phyloP scores from a whole-genome alignment of 192 early-diverging fungal genomes.

The Rhizoclosmatium globosum region DNA sequence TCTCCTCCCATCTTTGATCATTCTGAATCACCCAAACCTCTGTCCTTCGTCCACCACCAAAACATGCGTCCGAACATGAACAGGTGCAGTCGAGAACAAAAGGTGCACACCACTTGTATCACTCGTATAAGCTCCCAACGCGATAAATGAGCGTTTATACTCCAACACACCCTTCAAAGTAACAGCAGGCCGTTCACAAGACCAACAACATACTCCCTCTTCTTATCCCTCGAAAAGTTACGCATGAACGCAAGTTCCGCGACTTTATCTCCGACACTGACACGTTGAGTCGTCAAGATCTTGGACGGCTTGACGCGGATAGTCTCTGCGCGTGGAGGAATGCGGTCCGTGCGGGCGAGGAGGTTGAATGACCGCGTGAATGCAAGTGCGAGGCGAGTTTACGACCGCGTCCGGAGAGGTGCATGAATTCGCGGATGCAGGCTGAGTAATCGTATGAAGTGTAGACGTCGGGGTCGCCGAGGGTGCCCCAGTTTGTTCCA shows the following conservation, averaged over 20 bases:
- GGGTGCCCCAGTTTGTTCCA: slow-evolving; percentile 81
- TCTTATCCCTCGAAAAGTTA: slow-evolving; percentile 65
- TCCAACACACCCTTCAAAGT: slow-evolving; percentile 53
- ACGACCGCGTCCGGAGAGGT: slow-evolving; percentile 68
- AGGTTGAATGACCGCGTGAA: slow-evolving; percentile 70
- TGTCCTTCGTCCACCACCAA: slow-evolving; percentile 14
- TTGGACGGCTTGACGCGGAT: background rate
- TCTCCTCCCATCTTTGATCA: slow-evolving; percentile 57
- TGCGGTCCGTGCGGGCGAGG: slow-evolving; percentile 40
- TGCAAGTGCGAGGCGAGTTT: slow-evolving; percentile 65
- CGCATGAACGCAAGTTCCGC: slow-evolving; percentile 61
- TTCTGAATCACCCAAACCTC: slow-evolving; percentile 74
- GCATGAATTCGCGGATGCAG: slow-evolving; percentile 75
- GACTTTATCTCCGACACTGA: background rate
- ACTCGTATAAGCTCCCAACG: slow-evolving; percentile 65
- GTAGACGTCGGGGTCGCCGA: slow-evolving; percentile 76
- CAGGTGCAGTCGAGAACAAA: slow-evolving; percentile 66
- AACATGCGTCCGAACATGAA: slow-evolving; percentile 50
- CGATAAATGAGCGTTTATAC: slow-evolving; percentile 72
- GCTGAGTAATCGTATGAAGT: slow-evolving; percentile 82
- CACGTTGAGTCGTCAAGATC: slow-evolving; percentile 15
- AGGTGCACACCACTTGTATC: slow-evolving; percentile 58
- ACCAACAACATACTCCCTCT: slow-evolving; percentile 51
- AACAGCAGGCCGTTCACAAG: slow-evolving; percentile 26
- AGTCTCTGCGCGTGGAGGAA: background rate